A percentile compares a stretch with the other conserved stretches of the same genome.
These are phyloP conservation scores for Globisporangium sylvaticum DNA, from an alignment of 352 stramenopile species.

Conservation along the genomic window DNA sequence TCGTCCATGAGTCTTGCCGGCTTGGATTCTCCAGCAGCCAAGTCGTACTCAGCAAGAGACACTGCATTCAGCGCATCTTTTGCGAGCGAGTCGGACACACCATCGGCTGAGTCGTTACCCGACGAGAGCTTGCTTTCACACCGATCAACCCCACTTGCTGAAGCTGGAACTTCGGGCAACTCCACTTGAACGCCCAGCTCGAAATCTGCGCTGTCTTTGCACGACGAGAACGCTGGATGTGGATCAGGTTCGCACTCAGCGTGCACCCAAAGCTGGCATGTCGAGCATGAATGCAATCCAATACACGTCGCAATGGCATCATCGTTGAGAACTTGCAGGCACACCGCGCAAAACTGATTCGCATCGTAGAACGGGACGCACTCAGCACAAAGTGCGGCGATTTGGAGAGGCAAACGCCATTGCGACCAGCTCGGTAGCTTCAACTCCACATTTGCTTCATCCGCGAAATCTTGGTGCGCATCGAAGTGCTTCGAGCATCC, in stretches of 20 bases:
- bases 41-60: background rate
- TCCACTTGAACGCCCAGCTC: conserved; percentile 46
- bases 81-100: background rate
- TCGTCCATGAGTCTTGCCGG: conserved; percentile 60
- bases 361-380: conserved; percentile 63
- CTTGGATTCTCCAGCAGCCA: conserved; percentile 26
- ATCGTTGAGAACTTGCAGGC: conserved; percentile 45
- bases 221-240: conserved; percentile 49
- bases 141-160: background rate
- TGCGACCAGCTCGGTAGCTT: conserved; percentile 44
- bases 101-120: background rate
- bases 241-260: conserved; percentile 72
- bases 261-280: conserved; percentile 80
- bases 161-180: conserved; percentile 13
- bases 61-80: background rate
- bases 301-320: conserved; percentile 38
- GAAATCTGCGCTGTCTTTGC: conserved; percentile 32
- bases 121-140: background rate
- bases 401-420: conserved; percentile 63
- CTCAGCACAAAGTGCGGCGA: conserved; percentile 54
- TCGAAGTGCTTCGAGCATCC: conserved; percentile 34
- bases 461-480: background rate
- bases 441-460: background rate
- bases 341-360: conserved; percentile 76
- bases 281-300: conserved; percentile 63